phyloP scores from a whole-genome alignment of 2,329 filamentous ascomycete genomes.

The Xylariales sp. region DNA sequence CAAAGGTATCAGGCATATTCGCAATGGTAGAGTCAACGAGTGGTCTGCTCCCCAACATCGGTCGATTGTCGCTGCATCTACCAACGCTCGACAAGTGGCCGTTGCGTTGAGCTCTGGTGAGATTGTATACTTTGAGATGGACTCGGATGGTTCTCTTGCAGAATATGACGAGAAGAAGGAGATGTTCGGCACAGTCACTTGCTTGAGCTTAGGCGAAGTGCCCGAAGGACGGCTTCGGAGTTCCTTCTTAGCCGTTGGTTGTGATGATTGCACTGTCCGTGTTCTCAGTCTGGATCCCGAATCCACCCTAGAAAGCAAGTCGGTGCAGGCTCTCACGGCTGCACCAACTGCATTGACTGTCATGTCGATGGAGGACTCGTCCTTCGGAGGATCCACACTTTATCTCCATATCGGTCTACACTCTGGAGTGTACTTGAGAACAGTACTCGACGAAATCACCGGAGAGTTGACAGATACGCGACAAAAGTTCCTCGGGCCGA shows the following conservation, averaged over 20 bases:
- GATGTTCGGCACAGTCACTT: constrained; percentile 93
- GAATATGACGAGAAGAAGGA: constrained; percentile 95
- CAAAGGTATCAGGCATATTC: constrained; percentile 91
- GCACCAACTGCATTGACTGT: constrained; percentile 85
- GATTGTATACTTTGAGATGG: constrained; percentile 98
- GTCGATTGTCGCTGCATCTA: constrained; percentile 89
- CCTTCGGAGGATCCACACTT: constrained; percentile 78
- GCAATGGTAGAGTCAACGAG: constrained; percentile 74
- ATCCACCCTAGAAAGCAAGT: constrained; percentile 86
- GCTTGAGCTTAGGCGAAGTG: constrained; percentile 87
- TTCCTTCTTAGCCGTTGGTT: constrained; percentile 91
- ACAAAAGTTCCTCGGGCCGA: constrained; percentile 89
- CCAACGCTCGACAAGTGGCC: constrained; percentile 89
- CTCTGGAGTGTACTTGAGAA: constrained; percentile 93
- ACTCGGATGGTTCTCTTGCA: constrained; percentile 80
- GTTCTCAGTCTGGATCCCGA: constrained; percentile 88
- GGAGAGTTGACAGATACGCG: constrained; percentile 93
- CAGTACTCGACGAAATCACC: constrained; percentile 89
- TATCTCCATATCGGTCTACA: constrained; percentile 95
- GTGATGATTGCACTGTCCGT: constrained; percentile 92
- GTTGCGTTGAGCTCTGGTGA: constrained; percentile 93
- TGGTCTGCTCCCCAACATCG: constrained; percentile 92
- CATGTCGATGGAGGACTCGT: constrained; percentile 93
- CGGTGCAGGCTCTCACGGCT: constrained; percentile 87
- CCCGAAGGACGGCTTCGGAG: constrained; percentile 85